Evolutionary conservation across 2,329 filamentous ascomycete species (phyloP).

Genomic region (Sordariomycetes sp.): DNA sequence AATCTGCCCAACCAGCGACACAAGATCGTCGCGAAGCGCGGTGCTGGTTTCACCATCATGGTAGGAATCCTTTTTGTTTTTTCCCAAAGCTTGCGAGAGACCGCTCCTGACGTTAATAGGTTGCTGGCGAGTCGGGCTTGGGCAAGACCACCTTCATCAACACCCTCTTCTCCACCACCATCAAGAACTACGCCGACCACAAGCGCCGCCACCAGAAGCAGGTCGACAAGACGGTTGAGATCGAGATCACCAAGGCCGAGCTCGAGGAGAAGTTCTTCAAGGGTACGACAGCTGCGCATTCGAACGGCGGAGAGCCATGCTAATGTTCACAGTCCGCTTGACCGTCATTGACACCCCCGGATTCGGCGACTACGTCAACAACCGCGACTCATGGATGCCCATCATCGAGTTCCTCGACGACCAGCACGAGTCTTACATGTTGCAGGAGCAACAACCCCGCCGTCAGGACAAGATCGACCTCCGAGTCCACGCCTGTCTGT

Average conservation of each 20-base stretch:
- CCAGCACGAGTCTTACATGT: conserved; percentile 99
- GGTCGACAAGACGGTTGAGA: conserved; percentile 99
- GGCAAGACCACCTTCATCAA: conserved; percentile 99
- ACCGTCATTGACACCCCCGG: conserved; percentile 98
- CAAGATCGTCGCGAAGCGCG: conserved; percentile 72
- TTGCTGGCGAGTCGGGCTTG: conserved; percentile 95
- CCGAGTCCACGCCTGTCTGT: conserved; percentile 94
- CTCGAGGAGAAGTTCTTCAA: conserved; percentile 99
- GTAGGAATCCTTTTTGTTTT: conserved; percentile 38
- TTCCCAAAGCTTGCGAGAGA: not conserved
- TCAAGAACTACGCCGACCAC: conserved; percentile 99
- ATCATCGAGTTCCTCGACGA: conserved; percentile 99
- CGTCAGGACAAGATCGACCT: conserved; percentile 98
- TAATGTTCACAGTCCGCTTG: conserved; percentile 63
- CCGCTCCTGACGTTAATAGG: conserved; percentile 38
- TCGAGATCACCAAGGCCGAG: conserved; percentile 99
- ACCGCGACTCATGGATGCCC: conserved; percentile 99
- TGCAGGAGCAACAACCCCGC: conserved; percentile 98
- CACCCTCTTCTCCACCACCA: conserved; percentile 98
- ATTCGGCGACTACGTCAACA: conserved; percentile 99
- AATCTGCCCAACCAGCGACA: conserved; percentile 67
- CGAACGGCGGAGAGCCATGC: conserved; percentile 4
- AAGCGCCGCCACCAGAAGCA: conserved; percentile 99
- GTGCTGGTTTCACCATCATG: conserved; percentile 99
- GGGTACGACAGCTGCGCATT: conserved; percentile 47